A percentile compares a stretch with the other conserved stretches of the same genome.
These are phyloP conservation scores for Kregervanrija fluxuum DNA, from an alignment of 805 yeast species.

Conservation along the genomic window DNA sequence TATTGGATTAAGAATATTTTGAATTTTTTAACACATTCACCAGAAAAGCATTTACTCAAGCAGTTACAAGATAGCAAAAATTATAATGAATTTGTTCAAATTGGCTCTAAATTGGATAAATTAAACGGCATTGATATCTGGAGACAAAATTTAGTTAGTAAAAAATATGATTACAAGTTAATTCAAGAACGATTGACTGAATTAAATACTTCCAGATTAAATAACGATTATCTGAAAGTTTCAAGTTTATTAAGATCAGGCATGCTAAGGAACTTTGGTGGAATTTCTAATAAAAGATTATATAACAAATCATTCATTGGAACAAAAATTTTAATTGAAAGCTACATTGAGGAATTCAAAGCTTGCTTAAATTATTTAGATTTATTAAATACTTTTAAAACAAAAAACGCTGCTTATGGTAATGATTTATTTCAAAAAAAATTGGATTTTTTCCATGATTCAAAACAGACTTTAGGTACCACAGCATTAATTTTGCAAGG, in stretches of 20 bases:
- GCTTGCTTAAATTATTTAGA: conserved; percentile 42
- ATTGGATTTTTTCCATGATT: conserved; percentile 76
- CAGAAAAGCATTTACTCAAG: conserved; percentile 5
- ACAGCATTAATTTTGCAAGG: conserved; percentile 92
- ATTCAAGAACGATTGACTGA: conserved; percentile 67
- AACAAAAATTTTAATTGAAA: conserved; percentile 83
- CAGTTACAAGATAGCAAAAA: conserved; percentile 2
- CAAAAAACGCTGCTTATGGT: conserved; percentile 15
- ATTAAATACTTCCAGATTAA: conserved; percentile 53
- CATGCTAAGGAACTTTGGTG: conserved; percentile 83
- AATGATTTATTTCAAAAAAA: conserved; percentile 36
- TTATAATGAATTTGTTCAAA: conserved; percentile 66
- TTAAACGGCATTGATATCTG: conserved; percentile 51
- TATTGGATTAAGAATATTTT: conserved; percentile 30
- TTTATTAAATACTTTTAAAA: conserved; percentile 9
- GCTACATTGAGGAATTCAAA: conserved; percentile 71
- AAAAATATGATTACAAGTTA: conserved; percentile 75
- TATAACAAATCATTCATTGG: conserved; percentile 82
- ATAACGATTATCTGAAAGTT: conserved; percentile 49
- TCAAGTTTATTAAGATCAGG: conserved; percentile 74
- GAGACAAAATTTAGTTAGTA: conserved; percentile 79
- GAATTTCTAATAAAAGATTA: conserved; percentile 70
- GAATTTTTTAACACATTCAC: conserved; percentile 7
- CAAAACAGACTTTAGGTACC: conserved; percentile 79
- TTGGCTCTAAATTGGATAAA: conserved; percentile 42